Conservation (phyloP, 2,329 filamentous ascomycete species). For the Teratosphaeria zuluensis region DNA sequence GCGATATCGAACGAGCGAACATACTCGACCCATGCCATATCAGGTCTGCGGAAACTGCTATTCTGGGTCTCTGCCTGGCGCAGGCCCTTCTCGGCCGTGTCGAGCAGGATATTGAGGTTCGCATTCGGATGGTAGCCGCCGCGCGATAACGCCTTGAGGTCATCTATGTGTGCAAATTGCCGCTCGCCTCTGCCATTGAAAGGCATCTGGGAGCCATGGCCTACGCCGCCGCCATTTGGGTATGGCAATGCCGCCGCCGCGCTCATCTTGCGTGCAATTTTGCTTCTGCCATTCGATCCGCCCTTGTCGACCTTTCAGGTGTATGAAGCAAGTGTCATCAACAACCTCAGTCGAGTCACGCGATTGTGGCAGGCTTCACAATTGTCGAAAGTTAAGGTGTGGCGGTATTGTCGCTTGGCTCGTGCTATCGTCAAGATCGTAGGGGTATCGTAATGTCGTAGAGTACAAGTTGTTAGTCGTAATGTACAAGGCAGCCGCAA, state of each 20-base stretch:
- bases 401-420: not conserved
- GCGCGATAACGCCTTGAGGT: constrained; percentile 32
- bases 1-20: constrained; percentile 72
- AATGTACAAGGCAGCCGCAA: not conserved
- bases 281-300: not conserved
- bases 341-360: not conserved
- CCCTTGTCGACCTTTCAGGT: not conserved
- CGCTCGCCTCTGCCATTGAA: constrained; percentile 15
- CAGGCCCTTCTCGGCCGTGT: constrained; percentile 32
- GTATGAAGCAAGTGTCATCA: not conserved
- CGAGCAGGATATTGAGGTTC: constrained; percentile 28
- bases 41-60: constrained; percentile 52
- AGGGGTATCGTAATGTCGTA: not conserved
- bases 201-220: not conserved
- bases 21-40: constrained; percentile 74
- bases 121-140: constrained; percentile 20
- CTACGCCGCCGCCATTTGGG: not conserved
- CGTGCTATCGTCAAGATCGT: not conserved
- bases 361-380: not conserved
- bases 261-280: constrained; percentile 24
- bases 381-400: not conserved
- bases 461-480: not conserved
- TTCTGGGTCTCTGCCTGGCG: constrained; percentile 48
- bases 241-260: constrained; percentile 21
- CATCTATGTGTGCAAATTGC: constrained; percentile 31